Percentiles rank a stretch among this genome's conserved stretches.
phyloP scores from a whole-genome alignment of 345 rosid species.

The Syzygium oleosum region DNA sequence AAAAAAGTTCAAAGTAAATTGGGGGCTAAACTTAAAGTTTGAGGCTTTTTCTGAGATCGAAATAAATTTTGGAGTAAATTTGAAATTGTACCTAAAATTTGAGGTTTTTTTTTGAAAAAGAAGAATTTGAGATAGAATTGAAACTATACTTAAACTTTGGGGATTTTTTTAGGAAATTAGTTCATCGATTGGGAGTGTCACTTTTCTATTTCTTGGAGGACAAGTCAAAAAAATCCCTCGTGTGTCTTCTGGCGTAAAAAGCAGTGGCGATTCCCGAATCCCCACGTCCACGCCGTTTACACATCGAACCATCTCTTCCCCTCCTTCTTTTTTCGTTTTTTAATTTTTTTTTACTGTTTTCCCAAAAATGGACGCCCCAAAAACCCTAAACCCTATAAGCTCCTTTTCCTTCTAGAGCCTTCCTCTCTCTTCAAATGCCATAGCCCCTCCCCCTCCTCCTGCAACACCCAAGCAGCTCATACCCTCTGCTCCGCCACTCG shows the following conservation, averaged over 20 bases:
- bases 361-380: not conserved
- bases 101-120: no score
- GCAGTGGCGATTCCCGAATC: not conserved
- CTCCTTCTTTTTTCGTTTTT: not conserved
- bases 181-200: not conserved
- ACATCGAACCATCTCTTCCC: not conserved
- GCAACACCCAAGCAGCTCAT: not conserved
- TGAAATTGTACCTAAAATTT: no score
- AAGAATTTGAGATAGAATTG: no score
- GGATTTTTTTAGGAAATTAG: no score
- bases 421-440: slow-evolving; percentile 13
- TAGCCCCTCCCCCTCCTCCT: not conserved
- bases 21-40: no score
- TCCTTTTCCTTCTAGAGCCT: slow-evolving; percentile 38
- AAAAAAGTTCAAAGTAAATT: no score
- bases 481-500: not conserved
- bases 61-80: no score
- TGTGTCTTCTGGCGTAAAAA: not conserved
- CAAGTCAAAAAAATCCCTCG: not conserved
- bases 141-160: no score
- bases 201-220: not conserved
- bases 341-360: not conserved
- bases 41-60: no score
- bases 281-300: not conserved
- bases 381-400: slow-evolving; percentile 62